These are phyloP conservation scores for Umbelopsis isabellina DNA, from an alignment of 192 early-diverging fungal genomes.

Conservation along the genomic window DNA sequence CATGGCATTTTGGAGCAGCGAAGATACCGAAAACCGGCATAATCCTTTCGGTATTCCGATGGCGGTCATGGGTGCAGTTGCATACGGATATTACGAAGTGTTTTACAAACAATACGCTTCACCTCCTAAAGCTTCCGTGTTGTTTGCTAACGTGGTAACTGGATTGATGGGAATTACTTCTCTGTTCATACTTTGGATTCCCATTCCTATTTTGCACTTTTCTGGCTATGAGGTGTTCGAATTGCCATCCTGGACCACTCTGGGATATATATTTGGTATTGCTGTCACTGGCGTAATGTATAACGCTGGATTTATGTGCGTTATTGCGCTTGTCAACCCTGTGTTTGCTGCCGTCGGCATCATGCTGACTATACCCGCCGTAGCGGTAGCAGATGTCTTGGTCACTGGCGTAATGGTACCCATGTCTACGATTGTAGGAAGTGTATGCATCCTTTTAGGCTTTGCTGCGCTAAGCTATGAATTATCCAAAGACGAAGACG, in stretches of 20 bases:
- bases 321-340: slow-evolving; percentile 70
- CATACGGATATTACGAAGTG: slow-evolving; percentile 82
- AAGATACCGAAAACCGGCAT: slow-evolving; percentile 8
- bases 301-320: slow-evolving; percentile 79
- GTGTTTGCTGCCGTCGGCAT: slow-evolving; percentile 80
- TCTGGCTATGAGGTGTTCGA: slow-evolving; percentile 68
- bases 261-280: slow-evolving; percentile 62
- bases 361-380: slow-evolving; percentile 79
- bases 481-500: slow-evolving; percentile 30
- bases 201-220: slow-evolving; percentile 70
- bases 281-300: slow-evolving; percentile 72
- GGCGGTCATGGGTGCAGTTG: slow-evolving; percentile 62
- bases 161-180: slow-evolving; percentile 73
- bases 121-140: slow-evolving; percentile 59
- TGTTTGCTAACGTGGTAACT: slow-evolving; percentile 77
- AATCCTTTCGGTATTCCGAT: slow-evolving; percentile 56
- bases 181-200: slow-evolving; percentile 67
- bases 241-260: slow-evolving; percentile 58
- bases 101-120: slow-evolving; percentile 81
- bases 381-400: slow-evolving; percentile 62
- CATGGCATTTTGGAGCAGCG: slow-evolving; percentile 55
- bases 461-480: slow-evolving; percentile 51
- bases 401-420: slow-evolving; percentile 53
- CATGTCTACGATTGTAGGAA: slow-evolving; percentile 56
- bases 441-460: slow-evolving; percentile 54